Evolutionary conservation across 106 monocot species (phyloP), one percentile per base, ranked within the genome.

Genomic region (Hemerocallis citrina): DNA sequence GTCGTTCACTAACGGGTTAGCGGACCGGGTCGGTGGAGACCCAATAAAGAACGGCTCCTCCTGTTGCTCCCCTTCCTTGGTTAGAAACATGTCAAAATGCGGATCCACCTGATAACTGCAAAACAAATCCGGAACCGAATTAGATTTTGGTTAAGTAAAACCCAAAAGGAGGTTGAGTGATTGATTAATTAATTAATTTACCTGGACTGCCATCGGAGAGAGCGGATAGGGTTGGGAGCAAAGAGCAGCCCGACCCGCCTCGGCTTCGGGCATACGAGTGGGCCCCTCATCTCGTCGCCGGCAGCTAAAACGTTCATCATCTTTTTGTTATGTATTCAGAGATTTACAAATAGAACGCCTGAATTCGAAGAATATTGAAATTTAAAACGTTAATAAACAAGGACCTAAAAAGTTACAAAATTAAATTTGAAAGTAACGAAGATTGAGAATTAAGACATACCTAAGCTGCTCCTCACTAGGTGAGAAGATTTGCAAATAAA

Each of bases 261-360:
- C 1, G 83, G 83, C 24, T 83, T 78, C 1, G 83, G 83, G 67
- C 83, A 83, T 31, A 74, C 37, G 23, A 83, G 66, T 14, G 23
- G 42, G 9, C 25, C 19, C 51, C 36, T 13, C 59, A 30, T 40
- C 45, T 36, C 50, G 0, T 75, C 68, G 14, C 67, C 44, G 35
- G 68, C 74, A 56, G 61, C 61, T 27, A 67, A 74, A 47, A 64
- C 63, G 63, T 69, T 75, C 51, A n/a, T 43, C 59, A 59, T 59
- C 19, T 31, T 55, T 43, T 28, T 43, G 15, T 44, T 10, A 22
- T 59, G 14, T 40, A 1, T 6, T 39, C 12, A 36, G 10, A 3
- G 59, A 59, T 59, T 22, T 7, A 59, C 5, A 38, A 3, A 5
- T n/a, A 59, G 27, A 38, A 6, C 9, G 37, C 19, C 6, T 58